Conservation (phyloP, 768 basidiomycete genomes). For the Termitomyces sp. region DNA sequence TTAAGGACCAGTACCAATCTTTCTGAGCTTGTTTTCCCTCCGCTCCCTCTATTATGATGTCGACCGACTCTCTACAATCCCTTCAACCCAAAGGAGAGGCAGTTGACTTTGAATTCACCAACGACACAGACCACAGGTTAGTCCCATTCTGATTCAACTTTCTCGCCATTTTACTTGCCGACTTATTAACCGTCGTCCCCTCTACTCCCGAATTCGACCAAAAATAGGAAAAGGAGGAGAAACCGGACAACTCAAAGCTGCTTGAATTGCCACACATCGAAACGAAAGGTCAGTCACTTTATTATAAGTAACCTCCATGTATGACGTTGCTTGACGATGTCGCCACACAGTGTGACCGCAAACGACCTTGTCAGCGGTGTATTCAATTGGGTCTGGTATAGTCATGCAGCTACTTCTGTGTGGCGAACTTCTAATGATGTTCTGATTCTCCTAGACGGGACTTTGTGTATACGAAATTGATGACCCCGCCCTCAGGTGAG, state of each 20-base stretch:
- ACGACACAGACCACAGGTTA: constrained; percentile 65
- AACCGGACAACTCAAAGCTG: constrained; percentile 91
- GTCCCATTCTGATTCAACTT: constrained; percentile 18
- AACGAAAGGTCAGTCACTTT: constrained; percentile 65
- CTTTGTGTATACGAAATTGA: constrained; percentile 95
- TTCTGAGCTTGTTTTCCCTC: constrained; percentile 44
- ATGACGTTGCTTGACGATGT: constrained; percentile 9
- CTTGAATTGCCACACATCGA: constrained; percentile 89
- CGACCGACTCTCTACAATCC: constrained; percentile 49
- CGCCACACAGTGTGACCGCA: constrained; percentile 73
- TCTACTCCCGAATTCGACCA: constrained; percentile 39
- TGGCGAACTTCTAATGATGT: constrained; percentile 3
- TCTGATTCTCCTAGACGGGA: constrained; percentile 55
- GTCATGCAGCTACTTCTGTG: constrained; percentile 3
- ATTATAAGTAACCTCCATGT: constrained; percentile 5
- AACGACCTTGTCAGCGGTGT: constrained; percentile 86
- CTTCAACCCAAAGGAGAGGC: constrained; percentile 71
- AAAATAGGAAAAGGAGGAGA: constrained; percentile 75
- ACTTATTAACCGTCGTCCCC: constrained; percentile 45
- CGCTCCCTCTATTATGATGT: constrained; percentile 44
- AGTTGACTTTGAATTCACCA: constrained; percentile 72
- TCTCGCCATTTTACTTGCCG: constrained; percentile 33
- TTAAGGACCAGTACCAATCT: constrained; percentile 44
- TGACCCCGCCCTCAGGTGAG: constrained; percentile 75
- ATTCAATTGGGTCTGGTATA: constrained; percentile 82